Percentiles rank a stretch among this genome's conserved stretches.
Conservation (phyloP, 1,284 basidiomycete genomes). For the Cutaneotrichosporon sp. region DNA sequence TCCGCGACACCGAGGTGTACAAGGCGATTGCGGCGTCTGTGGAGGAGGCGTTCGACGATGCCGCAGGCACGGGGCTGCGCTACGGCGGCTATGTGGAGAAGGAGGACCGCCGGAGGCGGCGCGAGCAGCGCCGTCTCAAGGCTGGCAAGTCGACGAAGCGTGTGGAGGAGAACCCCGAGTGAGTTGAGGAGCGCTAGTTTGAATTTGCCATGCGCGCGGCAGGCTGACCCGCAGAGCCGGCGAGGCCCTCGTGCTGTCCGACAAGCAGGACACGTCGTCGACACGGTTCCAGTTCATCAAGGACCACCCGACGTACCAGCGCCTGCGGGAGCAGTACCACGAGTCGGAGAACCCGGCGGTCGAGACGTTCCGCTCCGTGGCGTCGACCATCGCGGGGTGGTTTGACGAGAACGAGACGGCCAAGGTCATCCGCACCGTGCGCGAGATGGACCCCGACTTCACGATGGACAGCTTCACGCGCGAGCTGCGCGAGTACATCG, state of each 20-base stretch:
- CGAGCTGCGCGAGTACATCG: slow-evolving; percentile 92
- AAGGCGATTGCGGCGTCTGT: slow-evolving; percentile 84
- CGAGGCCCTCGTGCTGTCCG: slow-evolving; percentile 65
- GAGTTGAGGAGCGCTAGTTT: too few relatives aligned
- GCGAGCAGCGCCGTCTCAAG: slow-evolving; percentile 71
- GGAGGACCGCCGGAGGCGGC: slow-evolving; percentile 70
- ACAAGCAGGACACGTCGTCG: slow-evolving; percentile 37
- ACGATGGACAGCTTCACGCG: slow-evolving; percentile 79
- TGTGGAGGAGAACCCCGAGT: slow-evolving; percentile 72
- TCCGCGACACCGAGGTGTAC: slow-evolving; percentile 92
- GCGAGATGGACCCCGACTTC: slow-evolving; percentile 79
- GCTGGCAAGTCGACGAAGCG: slow-evolving; percentile 62
- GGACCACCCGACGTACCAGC: slow-evolving; percentile 55
- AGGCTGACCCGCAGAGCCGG: slow-evolving; percentile 65
- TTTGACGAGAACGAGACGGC: slow-evolving; percentile 99
- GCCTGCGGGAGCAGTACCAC: slow-evolving; percentile 64
- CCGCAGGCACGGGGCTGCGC: slow-evolving; percentile 57
- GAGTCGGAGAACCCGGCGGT: slow-evolving; percentile 92
- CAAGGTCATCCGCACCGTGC: slow-evolving; percentile 83
- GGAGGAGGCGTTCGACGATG: slow-evolving; percentile 89
- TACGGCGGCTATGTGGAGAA: slow-evolving; percentile 93
- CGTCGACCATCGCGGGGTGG: slow-evolving; percentile 73
- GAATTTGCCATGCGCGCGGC: not conserved
- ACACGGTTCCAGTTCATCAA: slow-evolving; percentile 56
- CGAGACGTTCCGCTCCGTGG: slow-evolving; percentile 72